These are phyloP conservation scores for Arabis hirsuta DNA, from an alignment of 345 rosid genomes.

Conservation along the genomic window DNA sequence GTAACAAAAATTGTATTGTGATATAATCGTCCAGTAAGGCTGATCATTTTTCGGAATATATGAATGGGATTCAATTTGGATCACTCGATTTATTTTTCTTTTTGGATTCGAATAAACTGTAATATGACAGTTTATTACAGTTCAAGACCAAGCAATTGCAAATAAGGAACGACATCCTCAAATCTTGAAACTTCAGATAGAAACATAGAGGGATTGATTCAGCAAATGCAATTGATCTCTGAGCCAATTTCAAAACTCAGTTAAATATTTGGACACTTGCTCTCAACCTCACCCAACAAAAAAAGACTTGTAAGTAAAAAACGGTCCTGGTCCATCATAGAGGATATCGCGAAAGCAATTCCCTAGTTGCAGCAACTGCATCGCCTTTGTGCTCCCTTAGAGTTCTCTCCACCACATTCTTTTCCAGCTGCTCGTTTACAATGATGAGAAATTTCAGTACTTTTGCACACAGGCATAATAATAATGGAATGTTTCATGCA, in stretches of 20 bases:
- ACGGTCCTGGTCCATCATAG: constrained; percentile 27
- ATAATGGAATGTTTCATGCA: background rate
- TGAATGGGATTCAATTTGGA: too few species aligned
- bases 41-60: too few species aligned
- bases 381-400: constrained; percentile 94
- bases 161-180: background rate
- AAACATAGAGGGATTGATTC: background rate
- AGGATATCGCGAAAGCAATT: constrained; percentile 63
- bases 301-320: background rate
- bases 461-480: background rate
- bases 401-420: constrained; percentile 89
- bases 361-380: constrained; percentile 89
- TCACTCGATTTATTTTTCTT: too few species aligned
- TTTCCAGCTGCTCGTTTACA: constrained; percentile 65
- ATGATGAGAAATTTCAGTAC: constrained; percentile 23
- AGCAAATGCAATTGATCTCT: constrained; percentile 1
- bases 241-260: background rate
- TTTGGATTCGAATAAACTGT: too few species aligned
- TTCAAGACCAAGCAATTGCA: background rate
- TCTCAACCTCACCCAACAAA: constrained; percentile 18
- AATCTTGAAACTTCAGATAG: background rate
- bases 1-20: too few species aligned
- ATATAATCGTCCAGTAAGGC: too few species aligned
- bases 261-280: background rate
- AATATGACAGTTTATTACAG: background rate